Conservation (phyloP, 2,329 filamentous ascomycete genomes). For the Hypocrella siamensis region DNA sequence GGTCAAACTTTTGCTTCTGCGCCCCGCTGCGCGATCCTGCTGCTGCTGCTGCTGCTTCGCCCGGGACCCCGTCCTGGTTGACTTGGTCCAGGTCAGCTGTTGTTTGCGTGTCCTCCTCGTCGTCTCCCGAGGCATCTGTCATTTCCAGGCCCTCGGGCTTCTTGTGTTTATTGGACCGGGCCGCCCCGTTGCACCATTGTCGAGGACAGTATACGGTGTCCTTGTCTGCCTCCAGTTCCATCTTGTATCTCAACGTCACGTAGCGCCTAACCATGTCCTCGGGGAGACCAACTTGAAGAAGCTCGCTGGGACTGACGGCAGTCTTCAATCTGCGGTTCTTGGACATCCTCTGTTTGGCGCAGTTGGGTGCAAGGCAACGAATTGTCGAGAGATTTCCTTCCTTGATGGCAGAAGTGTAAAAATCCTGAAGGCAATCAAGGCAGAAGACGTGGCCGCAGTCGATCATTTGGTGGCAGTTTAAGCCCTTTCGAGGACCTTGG, state of each 20-base stretch:
- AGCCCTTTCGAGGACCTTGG: conserved; percentile 75
- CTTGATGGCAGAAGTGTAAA: conserved; percentile 75
- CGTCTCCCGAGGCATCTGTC: conserved; percentile 34
- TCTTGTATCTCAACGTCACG: conserved; percentile 81
- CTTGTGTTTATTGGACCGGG: conserved; percentile 56
- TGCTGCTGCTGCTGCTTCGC: neutral
- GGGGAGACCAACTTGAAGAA: conserved; percentile 59
- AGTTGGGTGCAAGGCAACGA: conserved; percentile 65
- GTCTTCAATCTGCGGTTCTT: conserved; percentile 39
- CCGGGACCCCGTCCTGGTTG: conserved; percentile 10
- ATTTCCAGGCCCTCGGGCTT: conserved; percentile 54
- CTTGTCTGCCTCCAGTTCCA: conserved; percentile 80
- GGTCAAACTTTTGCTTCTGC: conserved; percentile 18
- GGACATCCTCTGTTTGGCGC: conserved; percentile 45
- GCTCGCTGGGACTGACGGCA: conserved; percentile 66
- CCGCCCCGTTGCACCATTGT: conserved; percentile 82
- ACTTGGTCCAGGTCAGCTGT: conserved; percentile 19
- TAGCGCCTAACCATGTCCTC: conserved; percentile 69
- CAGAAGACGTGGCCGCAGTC: conserved; percentile 90
- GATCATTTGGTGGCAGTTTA: conserved; percentile 63
- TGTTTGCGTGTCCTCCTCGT: conserved; percentile 34
- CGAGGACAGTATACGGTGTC: conserved; percentile 86
- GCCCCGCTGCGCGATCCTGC: neutral
- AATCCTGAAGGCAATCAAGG: conserved; percentile 69
- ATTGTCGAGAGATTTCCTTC: conserved; percentile 71